Evolutionary conservation across 345 rosid species (phyloP).

Genomic region (Sisymbrium altissimum): DNA sequence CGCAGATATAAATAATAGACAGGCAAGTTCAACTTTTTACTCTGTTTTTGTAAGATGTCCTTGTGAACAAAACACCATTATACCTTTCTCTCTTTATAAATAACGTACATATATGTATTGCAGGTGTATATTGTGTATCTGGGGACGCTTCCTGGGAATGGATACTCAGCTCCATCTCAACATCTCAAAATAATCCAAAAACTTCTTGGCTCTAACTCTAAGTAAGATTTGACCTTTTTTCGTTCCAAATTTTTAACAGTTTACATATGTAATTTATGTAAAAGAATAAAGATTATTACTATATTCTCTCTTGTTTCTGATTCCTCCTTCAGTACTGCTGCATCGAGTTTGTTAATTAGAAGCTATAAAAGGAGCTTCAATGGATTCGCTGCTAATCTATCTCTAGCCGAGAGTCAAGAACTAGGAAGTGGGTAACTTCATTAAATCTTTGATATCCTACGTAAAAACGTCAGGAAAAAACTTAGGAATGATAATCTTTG

Average conservation of each 20-base stretch:
- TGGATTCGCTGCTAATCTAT: constrained; percentile 52
- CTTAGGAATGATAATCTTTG: not conserved
- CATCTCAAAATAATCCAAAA: constrained; percentile 20
- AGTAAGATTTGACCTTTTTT: not conserved
- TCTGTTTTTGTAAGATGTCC: not conserved
- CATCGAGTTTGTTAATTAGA: constrained; percentile 10
- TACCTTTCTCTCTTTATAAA: not conserved
- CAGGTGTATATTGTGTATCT: constrained; percentile 25
- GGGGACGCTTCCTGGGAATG: constrained; percentile 19
- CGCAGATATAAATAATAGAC: constrained; percentile 19
- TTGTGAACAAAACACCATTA: not conserved
- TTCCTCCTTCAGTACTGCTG: constrained; percentile 6
- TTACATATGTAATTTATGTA: not conserved
- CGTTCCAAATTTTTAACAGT: not conserved
- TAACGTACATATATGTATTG: not conserved
- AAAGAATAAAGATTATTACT: not conserved
- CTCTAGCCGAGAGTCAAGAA: constrained; percentile 33
- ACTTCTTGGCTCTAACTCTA: not conserved
- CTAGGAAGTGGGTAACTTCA: constrained; percentile 30
- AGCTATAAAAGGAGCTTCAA: constrained; percentile 53
- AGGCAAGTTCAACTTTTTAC: constrained; percentile 7
- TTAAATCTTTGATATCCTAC: not conserved
- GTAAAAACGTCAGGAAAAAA: not conserved
- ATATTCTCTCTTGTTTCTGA: not conserved
- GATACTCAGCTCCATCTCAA: constrained; percentile 11